Base-by-base conservation (phyloP, 805 yeast genomes). In the Candida sakaeoensis region DNA sequence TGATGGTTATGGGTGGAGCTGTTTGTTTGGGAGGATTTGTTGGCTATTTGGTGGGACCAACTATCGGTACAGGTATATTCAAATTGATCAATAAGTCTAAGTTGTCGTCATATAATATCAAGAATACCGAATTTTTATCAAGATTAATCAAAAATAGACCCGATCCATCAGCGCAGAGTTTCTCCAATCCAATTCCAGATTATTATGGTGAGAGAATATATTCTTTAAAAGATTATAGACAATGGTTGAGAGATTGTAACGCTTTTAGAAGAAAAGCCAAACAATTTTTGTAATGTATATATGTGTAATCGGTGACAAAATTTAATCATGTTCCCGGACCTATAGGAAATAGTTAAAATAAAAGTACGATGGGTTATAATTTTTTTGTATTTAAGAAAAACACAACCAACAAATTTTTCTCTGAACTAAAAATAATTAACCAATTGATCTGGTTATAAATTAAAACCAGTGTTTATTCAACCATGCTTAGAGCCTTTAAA, bases 141-240 rank as follows among this genome's bases (percentile, higher is more conserved):
- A 91, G 79, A 55, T 75, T 93, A 47, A 78, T 76, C 51, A 70
- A 71, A 42, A 84, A 88, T 63, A 75, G 99, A 54, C 97, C 90
- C 22, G 95, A 93, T 66, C 96, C 99, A 15, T 76, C 90, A 14
- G 79, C 85, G 41, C 96, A 90, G 65, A 79, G 89, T 54, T 83
- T 89, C 64, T 75, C 85, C 40, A 93, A 91, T 63, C 98, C 98
- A 10, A 95, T 93, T 34, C 96, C 97, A n/a, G 99, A 93, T 63
- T 93, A 89, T 65, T 93, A 93, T 58, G 99, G 99, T 29, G 99
- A 93, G 66, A 86, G 86, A 63, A 90, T 93, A 46, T 87, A 88
- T 39, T 83, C 95, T 39, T 64, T 91, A 55, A 77, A 78, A 51
- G 90, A 80, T 49, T 93, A 93, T 65, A 85, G 89, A 65, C 93